A percentile compares a stretch with the other conserved stretches of the same genome.
Conservation (phyloP, 176 grass and related monocot species). For the Oryza coarctata region DNA sequence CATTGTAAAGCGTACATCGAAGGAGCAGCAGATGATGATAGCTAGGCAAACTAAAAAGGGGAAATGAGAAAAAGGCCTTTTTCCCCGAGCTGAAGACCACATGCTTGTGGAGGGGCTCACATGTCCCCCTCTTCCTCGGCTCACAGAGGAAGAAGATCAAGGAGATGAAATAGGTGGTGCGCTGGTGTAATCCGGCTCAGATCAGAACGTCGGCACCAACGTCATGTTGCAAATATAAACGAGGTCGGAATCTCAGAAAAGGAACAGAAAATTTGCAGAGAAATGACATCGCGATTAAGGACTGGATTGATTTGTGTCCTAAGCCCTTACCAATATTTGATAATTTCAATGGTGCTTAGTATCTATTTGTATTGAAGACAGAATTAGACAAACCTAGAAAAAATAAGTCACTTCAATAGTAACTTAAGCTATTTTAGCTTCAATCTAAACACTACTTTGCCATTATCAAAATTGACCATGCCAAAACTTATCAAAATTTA, state of each 20-base stretch:
- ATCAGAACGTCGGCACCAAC: background rate
- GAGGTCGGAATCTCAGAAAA: background rate
- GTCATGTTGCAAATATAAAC: background rate
- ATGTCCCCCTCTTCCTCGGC: background rate
- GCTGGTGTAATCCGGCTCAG: background rate
- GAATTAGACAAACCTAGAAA: too few relatives aligned
- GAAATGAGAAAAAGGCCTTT: slow-evolving; percentile 32
- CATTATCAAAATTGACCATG: too few relatives aligned
- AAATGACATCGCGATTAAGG: too few relatives aligned
- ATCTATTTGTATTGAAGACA: too few relatives aligned
- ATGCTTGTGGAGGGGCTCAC: slow-evolving; percentile 39
- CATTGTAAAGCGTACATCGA: slow-evolving; percentile 41
- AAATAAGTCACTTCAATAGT: too few relatives aligned
- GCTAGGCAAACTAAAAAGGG: slow-evolving; percentile 46
- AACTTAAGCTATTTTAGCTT: too few relatives aligned
- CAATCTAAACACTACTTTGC: too few relatives aligned
- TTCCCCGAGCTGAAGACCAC: slow-evolving; percentile 39
- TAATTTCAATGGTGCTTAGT: too few relatives aligned
- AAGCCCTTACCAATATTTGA: too few relatives aligned
- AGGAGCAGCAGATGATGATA: slow-evolving; percentile 32
- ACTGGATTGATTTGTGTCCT: too few relatives aligned
- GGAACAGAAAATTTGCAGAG: background rate
- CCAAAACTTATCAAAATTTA: too few relatives aligned
- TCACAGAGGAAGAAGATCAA: background rate
- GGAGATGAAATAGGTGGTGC: background rate